Percentiles rank a stretch among this genome's conserved stretches.
phyloP scores from a whole-genome alignment of 768 basidiomycete species.

The Lentinula boryana region DNA sequence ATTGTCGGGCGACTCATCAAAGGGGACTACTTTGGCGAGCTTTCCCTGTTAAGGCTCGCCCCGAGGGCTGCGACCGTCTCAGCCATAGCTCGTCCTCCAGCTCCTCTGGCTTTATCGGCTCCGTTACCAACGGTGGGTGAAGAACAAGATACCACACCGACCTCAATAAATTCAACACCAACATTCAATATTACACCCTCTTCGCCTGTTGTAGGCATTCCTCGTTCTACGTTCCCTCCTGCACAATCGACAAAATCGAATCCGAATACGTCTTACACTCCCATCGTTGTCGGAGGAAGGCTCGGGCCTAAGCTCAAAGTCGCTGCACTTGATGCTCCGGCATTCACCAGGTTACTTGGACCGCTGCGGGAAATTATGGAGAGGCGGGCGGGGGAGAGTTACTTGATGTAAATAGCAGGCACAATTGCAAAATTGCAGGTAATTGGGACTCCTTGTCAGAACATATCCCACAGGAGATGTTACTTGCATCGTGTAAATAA shows the following conservation, averaged over 20 bases:
- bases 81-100: conserved; percentile 46
- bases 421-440: no score
- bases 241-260: background rate
- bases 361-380: conserved; percentile 93
- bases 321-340: conserved; percentile 86
- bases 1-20: conserved; percentile 73
- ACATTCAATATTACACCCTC: conserved; percentile 1
- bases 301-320: conserved; percentile 74
- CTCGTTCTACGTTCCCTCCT: background rate
- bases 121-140: background rate
- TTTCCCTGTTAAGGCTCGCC: conserved; percentile 82
- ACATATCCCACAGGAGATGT: no score
- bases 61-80: conserved; percentile 97
- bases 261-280: background rate
- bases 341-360: conserved; percentile 91
- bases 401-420: background rate
- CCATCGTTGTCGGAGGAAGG: conserved; percentile 21
- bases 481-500: no score
- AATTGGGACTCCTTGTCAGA: no score
- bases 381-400: conserved; percentile 66
- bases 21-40: conserved; percentile 98
- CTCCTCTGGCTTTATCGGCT: background rate
- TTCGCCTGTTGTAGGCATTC: background rate
- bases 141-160: background rate
- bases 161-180: background rate